Evolutionary conservation across 495 filamentous ascomycete genomes (phyloP).

Genomic region (Parmelia sp.): DNA sequence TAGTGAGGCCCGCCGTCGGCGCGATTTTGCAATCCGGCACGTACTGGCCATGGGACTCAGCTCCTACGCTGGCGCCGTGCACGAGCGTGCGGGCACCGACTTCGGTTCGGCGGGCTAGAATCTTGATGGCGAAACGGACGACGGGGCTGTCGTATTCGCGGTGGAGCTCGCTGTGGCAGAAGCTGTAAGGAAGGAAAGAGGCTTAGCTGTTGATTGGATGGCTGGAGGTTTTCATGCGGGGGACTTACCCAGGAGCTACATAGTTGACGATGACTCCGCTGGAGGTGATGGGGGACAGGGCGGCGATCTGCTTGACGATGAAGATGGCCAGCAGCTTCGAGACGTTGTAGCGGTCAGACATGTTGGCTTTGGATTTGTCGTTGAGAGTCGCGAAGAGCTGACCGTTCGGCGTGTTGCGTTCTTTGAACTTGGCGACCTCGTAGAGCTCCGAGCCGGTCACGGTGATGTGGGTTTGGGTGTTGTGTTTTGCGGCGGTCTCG

Average conservation of each 20-base stretch:
- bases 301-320: conserved; percentile 41
- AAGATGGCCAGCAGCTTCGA: conserved; percentile 51
- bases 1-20: conserved; percentile 32
- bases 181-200: neutral
- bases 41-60: conserved; percentile 45
- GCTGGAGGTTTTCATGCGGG: conserved; percentile 24
- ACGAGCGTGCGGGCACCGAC: conserved; percentile 44
- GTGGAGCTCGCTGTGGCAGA: neutral
- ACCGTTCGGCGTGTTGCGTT: conserved; percentile 29
- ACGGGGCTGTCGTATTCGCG: neutral
- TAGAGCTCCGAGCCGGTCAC: conserved; percentile 41
- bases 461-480: conserved; percentile 28
- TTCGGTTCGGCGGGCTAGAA: conserved; percentile 42
- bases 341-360: conserved; percentile 36
- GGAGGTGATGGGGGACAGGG: conserved; percentile 18
- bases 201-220: neutral
- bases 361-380: conserved; percentile 26
- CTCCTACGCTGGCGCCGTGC: conserved; percentile 33
- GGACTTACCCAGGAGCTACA: conserved; percentile 39
- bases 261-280: conserved; percentile 42
- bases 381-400: conserved; percentile 32
- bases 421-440: conserved; percentile 30
- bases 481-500: conserved; percentile 28
- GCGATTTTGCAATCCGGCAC: conserved; percentile 34
- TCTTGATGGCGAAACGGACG: conserved; percentile 22